These are phyloP conservation scores for Diaporthe aspalathi DNA, from an alignment of 2,329 filamentous ascomycete species.

Conservation along the genomic window DNA sequence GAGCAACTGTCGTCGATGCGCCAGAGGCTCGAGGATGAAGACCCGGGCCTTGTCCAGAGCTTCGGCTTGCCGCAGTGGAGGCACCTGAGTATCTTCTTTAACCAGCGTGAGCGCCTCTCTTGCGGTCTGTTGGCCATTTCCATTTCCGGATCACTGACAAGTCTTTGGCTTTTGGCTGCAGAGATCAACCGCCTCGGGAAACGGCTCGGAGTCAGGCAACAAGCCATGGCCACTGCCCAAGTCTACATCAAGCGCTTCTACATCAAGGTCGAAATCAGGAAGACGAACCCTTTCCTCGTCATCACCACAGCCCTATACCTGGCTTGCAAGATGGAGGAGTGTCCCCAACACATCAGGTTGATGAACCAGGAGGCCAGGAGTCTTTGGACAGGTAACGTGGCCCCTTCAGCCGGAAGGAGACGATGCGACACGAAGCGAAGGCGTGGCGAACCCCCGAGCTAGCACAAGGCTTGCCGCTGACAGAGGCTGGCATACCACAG, in stretches of 20 bases:
- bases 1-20: slow-evolving; percentile 82
- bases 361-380: slow-evolving; percentile 87
- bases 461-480: slow-evolving; percentile 26
- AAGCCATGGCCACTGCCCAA: slow-evolving; percentile 93
- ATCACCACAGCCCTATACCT: slow-evolving; percentile 94
- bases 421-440: background rate
- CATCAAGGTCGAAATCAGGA: slow-evolving; percentile 87
- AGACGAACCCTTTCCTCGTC: slow-evolving; percentile 92
- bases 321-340: slow-evolving; percentile 98
- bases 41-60: slow-evolving; percentile 78
- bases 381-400: slow-evolving; percentile 75
- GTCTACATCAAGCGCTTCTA: slow-evolving; percentile 97
- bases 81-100: slow-evolving; percentile 91
- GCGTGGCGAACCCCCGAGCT: background rate
- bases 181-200: slow-evolving; percentile 87
- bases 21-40: slow-evolving; percentile 80
- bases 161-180: slow-evolving; percentile 48
- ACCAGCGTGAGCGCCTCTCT: slow-evolving; percentile 73
- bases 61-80: slow-evolving; percentile 85
- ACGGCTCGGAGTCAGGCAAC: slow-evolving; percentile 86
- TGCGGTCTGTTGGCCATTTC: slow-evolving; percentile 16
- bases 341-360: slow-evolving; percentile 92
- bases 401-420: background rate
- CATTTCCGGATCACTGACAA: slow-evolving; percentile 12
- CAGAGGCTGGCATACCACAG: slow-evolving; percentile 14